Evolutionary conservation across 2,329 filamentous ascomycete genomes (phyloP).

Genomic region (Metarhizium sp.): DNA sequence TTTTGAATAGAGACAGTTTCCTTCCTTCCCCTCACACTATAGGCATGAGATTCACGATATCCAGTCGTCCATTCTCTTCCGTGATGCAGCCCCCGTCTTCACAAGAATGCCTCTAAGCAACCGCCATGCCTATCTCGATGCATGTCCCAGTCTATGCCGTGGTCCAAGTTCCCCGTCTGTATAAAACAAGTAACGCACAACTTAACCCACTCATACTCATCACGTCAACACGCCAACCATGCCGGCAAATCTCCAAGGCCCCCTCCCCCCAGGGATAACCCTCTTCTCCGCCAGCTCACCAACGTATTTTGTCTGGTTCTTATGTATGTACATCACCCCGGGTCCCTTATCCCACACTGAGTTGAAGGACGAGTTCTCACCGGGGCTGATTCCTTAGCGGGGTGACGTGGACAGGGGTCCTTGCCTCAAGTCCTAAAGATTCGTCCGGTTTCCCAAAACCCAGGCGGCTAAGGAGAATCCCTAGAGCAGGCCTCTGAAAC

Average conservation of each 20-base stretch:
- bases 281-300: too few relatives aligned
- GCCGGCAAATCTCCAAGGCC: background rate
- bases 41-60: background rate
- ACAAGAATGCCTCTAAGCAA: background rate
- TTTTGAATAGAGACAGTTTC: background rate
- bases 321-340: background rate
- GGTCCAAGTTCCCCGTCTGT: too few relatives aligned
- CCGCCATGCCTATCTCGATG: background rate
- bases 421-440: background rate
- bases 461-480: background rate
- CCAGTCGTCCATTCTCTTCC: background rate
- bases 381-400: background rate
- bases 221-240: background rate
- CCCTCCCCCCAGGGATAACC: background rate
- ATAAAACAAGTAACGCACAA: background rate
- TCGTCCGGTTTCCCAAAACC: background rate
- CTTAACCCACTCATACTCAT: background rate
- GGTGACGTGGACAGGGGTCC: background rate
- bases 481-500: constrained; percentile 1
- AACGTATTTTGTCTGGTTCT: too few relatives aligned
- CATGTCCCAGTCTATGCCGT: background rate
- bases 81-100: background rate
- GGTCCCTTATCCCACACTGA: background rate
- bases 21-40: background rate
- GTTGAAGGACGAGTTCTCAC: background rate